Evolutionary conservation across 1,284 basidiomycete genomes (phyloP).

Genomic region (Ceratobasidium sp.): DNA sequence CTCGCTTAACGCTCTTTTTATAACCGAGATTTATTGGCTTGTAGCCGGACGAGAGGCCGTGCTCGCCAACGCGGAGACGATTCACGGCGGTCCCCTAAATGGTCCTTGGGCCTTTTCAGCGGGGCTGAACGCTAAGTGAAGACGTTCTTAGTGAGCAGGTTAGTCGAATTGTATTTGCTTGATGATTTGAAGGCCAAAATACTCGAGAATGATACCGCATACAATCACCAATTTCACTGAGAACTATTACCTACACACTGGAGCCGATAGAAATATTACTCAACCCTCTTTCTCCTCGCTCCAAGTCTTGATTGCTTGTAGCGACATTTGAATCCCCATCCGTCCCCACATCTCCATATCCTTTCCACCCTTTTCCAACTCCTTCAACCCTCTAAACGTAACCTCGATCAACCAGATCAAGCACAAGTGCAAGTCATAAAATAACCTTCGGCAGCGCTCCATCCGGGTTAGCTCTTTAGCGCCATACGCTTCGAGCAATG

Average conservation of each 20-base stretch:
- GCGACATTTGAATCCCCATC: slow-evolving; percentile 36
- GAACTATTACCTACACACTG: neutral
- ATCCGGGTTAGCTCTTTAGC: slow-evolving; percentile 9
- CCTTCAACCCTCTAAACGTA: slow-evolving; percentile 35
- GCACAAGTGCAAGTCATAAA: slow-evolving; percentile 41
- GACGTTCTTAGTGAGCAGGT: too few species aligned
- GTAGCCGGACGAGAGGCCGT: slow-evolving; percentile 22
- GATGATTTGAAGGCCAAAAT: neutral
- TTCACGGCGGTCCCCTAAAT: slow-evolving; percentile 31
- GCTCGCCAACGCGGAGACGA: slow-evolving; percentile 31
- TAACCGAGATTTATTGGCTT: neutral
- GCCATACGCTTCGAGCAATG: slow-evolving; percentile 34
- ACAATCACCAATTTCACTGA: neutral
- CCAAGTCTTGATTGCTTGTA: slow-evolving; percentile 21
- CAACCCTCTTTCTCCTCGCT: neutral
- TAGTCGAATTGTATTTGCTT: neutral
- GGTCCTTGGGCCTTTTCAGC: slow-evolving; percentile 28
- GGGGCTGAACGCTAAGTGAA: neutral
- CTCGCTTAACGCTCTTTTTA: neutral
- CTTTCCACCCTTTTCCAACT: slow-evolving; percentile 35
- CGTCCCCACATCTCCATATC: slow-evolving; percentile 41
- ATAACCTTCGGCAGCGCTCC: slow-evolving; percentile 16
- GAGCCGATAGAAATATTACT: neutral
- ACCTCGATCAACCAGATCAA: slow-evolving; percentile 39
- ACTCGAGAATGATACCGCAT: neutral